Percentiles rank a stretch among this genome's conserved stretches.
phyloP scores from a whole-genome alignment of 2,329 filamentous ascomycete species.

The Fusarium sublunatum region DNA sequence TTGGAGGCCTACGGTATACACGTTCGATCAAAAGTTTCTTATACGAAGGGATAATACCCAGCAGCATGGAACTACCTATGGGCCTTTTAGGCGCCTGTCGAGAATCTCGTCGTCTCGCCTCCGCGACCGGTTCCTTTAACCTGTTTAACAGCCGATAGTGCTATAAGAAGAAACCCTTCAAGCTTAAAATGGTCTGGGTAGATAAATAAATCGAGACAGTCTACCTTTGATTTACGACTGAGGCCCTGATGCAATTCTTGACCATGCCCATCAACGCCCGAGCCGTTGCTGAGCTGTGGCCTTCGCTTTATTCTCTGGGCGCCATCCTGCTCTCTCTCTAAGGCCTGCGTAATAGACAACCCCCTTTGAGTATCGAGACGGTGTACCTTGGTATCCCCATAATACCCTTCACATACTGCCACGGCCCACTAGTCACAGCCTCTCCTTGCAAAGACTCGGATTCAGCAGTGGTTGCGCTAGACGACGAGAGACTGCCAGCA shows the following conservation, averaged over 20 bases:
- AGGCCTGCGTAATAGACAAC: neutral
- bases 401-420: neutral
- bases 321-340: neutral
- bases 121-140: neutral
- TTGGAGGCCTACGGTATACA: neutral
- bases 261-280: neutral
- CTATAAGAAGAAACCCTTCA: no score
- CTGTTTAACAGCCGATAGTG: neutral
- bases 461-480: neutral
- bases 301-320: neutral
- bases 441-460: constrained; percentile 3
- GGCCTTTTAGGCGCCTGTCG: neutral
- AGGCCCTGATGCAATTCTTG: neutral
- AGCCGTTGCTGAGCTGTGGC: neutral
- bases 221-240: neutral
- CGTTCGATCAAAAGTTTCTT: neutral
- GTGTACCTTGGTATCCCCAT: neutral
- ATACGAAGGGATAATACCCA: neutral
- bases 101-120: constrained; percentile 1
- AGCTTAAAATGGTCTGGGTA: neutral
- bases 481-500: constrained; percentile 8
- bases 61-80: neutral
- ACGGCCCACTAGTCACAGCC: neutral
- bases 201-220: constrained; percentile 1
- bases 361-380: neutral